Percentiles rank a stretch among this genome's conserved stretches.
Conservation (phyloP, 1,139 yeast genomes). For the Martiniozyma asiatica region DNA sequence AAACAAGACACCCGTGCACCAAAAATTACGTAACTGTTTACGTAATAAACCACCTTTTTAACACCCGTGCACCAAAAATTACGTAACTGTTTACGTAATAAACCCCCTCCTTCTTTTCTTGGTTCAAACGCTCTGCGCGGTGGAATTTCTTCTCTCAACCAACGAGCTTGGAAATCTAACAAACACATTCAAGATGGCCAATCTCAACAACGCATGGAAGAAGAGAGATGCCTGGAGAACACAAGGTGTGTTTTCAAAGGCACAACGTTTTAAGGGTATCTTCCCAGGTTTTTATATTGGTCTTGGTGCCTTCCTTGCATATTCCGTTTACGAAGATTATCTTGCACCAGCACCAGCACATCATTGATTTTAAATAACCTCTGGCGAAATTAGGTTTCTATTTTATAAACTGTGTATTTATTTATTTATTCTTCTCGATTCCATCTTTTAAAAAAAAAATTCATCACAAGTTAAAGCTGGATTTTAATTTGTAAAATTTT, state of each 20-base stretch:
- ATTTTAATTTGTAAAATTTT: neutral
- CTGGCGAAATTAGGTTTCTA: neutral
- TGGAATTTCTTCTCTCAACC: too few species aligned
- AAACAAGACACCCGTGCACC: too few species aligned
- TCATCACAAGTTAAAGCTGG: neutral
- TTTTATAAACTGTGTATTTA: neutral
- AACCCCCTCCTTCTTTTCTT: too few species aligned
- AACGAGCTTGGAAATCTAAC: too few species aligned
- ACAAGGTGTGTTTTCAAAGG: slow-evolving; percentile 68
- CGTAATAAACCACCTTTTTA: too few species aligned
- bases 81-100: too few species aligned
- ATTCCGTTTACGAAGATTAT: slow-evolving; percentile 52
- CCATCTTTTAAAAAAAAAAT: neutral
- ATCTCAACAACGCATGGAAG: slow-evolving; percentile 5
- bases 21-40: too few species aligned
- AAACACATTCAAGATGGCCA: slow-evolving; percentile 6
- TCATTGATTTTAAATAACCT: slow-evolving; percentile 16
- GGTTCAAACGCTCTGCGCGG: too few species aligned
- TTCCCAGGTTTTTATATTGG: slow-evolving; percentile 82
- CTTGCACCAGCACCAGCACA: slow-evolving; percentile 24
- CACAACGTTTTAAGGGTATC: slow-evolving; percentile 58
- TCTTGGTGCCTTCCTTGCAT: slow-evolving; percentile 60
- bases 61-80: slow-evolving; percentile 4
- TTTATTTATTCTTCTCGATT: slow-evolving; percentile 1
- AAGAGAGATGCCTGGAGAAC: slow-evolving; percentile 85